Base-by-base conservation (phyloP, 2,329 filamentous ascomycete genomes). In the Macrophomina phaseolina region DNA sequence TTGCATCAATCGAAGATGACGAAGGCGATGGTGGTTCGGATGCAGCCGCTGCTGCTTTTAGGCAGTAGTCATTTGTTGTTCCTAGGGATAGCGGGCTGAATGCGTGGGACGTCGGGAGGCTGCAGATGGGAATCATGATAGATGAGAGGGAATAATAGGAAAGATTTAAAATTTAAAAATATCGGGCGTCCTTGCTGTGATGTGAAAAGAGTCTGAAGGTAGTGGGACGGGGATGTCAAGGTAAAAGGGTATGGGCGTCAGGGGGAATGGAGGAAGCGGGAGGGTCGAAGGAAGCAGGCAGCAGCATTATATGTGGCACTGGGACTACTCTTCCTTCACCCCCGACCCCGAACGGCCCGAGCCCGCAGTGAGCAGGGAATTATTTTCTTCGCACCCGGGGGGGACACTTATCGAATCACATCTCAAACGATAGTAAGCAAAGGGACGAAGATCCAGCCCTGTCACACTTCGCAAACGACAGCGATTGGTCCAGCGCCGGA, bases 51-150 rank as follows among this genome's bases (percentile, higher is more conserved):
- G 58, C 42, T 61, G 16, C 58, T 36, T 49, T 48, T 45, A 36
- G 42, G 58, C 42, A 36, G 46, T 36, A 30, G 18, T 46, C 23
- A 49, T 28, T 34, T 28, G 42, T 38, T 36, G 42, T 4, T 16
- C 11, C 45, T 14, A 23, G 42, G 45, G 58, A 34, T 11, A 49
- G 42, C 6, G 32, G 45, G 45, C 14, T 34, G 16, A 30, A 49
- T 18, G 40, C n/a, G 5, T 32, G 58, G 14, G 58, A 14, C 3
- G 58, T 51, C 9, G 58, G 58, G 38, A 62, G 32, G 45, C 58
- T 62, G 58, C 58, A 51, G 58, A 62, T 62, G 40, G 58, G 58
- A 30, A 62, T 62, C 58, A 62, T 62, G 58, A 49, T 38, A 12
- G 32, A 49, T 49, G 30, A 51, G 34, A 38, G 4, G 5, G 34